A percentile compares a stretch with the other conserved stretches of the same genome.
phyloP scores from a whole-genome alignment of 78 protist species.

The Polysphondylium violaceum region DNA sequence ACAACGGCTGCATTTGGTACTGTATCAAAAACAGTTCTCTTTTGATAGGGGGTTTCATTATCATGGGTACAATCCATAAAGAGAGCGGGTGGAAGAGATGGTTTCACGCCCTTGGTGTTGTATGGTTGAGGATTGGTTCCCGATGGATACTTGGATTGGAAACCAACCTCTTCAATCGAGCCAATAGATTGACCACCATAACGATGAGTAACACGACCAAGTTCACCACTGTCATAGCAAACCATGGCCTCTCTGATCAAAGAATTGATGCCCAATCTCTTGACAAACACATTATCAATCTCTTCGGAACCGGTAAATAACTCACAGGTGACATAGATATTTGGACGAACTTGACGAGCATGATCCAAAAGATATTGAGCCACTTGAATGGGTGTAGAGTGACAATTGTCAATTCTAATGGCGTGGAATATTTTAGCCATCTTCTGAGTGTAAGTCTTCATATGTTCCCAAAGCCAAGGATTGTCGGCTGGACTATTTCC shows the following conservation, averaged over 20 bases:
- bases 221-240: slow-evolving; percentile 54
- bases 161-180: neutral
- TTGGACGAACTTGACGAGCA: slow-evolving; percentile 86
- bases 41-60: slow-evolving; percentile 71
- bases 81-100: slow-evolving; percentile 79
- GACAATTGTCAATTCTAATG: slow-evolving; percentile 95
- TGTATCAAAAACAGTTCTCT: slow-evolving; percentile 79
- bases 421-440: slow-evolving; percentile 88
- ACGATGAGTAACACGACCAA: slow-evolving; percentile 80
- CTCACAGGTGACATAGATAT: slow-evolving; percentile 86
- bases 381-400: slow-evolving; percentile 91
- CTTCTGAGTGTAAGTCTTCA: slow-evolving; percentile 82
- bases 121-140: neutral
- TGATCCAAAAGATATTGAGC: slow-evolving; percentile 88
- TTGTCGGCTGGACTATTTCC: slow-evolving; percentile 69
- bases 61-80: slow-evolving; percentile 90
- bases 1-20: slow-evolving; percentile 82
- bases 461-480: slow-evolving; percentile 93
- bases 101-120: slow-evolving; percentile 11
- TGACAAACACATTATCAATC: slow-evolving; percentile 67
- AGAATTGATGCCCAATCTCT: slow-evolving; percentile 81
- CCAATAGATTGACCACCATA: slow-evolving; percentile 87
- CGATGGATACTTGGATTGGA: neutral
- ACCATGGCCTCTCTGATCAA: slow-evolving; percentile 86
- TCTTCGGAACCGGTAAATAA: slow-evolving; percentile 87